Conservation (phyloP, 2,329 filamentous ascomycete genomes). For the Penicillium sp. region DNA sequence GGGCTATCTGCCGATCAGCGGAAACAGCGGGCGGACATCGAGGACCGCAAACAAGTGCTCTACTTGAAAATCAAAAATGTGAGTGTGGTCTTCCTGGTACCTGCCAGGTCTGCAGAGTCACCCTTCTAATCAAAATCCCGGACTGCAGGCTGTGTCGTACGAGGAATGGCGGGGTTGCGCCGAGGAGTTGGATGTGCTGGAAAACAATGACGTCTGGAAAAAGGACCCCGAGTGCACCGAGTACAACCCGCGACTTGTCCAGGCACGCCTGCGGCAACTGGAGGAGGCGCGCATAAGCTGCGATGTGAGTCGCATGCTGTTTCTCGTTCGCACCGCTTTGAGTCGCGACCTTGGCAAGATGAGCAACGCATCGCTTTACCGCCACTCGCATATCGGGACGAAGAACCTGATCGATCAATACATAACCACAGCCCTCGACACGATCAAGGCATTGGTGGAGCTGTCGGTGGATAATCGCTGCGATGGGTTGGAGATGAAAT, state of each 20-base stretch:
- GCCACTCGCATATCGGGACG: constrained; percentile 77
- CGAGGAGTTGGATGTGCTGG: constrained; percentile 68
- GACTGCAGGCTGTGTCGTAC: constrained; percentile 58
- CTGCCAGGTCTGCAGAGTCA: constrained; percentile 9
- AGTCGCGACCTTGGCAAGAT: constrained; percentile 80
- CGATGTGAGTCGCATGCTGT: constrained; percentile 71
- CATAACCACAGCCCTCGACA: constrained; percentile 70
- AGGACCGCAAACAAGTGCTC: constrained; percentile 59
- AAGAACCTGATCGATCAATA: constrained; percentile 84
- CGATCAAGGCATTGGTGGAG: constrained; percentile 67
- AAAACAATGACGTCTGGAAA: constrained; percentile 81
- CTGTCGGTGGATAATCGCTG: constrained; percentile 49
- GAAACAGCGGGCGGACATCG: constrained; percentile 44
- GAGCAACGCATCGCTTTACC: constrained; percentile 76
- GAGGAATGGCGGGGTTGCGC: constrained; percentile 72
- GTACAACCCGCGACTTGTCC: constrained; percentile 66
- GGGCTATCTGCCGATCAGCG: constrained; percentile 51
- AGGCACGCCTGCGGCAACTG: constrained; percentile 64
- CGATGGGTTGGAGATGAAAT: constrained; percentile 54
- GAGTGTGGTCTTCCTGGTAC: constrained; percentile 30
- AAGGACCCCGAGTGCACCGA: constrained; percentile 59
- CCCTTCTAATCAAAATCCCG: constrained; percentile 8
- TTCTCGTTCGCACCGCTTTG: constrained; percentile 72
- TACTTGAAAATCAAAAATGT: constrained; percentile 62
- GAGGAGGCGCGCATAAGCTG: constrained; percentile 66